Evolutionary conservation across 306 rosid species (phyloP).

Genomic region (Corylus avellana): DNA sequence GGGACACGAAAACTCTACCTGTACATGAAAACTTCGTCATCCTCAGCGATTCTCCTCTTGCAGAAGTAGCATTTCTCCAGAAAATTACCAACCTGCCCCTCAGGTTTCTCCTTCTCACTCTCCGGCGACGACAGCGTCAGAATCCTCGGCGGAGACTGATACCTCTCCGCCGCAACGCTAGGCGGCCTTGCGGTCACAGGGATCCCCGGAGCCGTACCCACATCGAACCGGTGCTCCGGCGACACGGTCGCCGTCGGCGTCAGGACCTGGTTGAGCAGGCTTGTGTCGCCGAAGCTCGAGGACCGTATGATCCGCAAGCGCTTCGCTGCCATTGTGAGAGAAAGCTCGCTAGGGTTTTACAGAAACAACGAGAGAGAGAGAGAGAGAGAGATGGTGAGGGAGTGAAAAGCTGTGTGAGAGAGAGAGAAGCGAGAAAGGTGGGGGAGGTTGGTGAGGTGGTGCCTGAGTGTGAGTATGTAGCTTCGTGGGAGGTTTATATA

Average conservation of each 20-base stretch:
- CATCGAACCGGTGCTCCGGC: not conserved
- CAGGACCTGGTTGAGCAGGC: slow-evolving; percentile 4
- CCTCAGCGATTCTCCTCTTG: slow-evolving; percentile 5
- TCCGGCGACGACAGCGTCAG: slow-evolving; percentile 21
- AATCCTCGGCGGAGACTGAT: not conserved
- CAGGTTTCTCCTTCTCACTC: not conserved
- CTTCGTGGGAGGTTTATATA: not conserved
- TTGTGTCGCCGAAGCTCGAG: not conserved
- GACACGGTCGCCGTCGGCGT: not conserved
- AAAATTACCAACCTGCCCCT: slow-evolving; percentile 8
- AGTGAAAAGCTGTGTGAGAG: not conserved
- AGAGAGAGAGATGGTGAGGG: not conserved
- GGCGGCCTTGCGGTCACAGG: not conserved
- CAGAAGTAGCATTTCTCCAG: slow-evolving; percentile 24
- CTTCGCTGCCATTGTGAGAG: not conserved
- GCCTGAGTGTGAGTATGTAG: not conserved
- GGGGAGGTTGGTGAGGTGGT: not conserved
- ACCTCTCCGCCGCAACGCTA: not conserved
- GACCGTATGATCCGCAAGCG: slow-evolving; percentile 1
- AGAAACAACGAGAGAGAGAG: not conserved
- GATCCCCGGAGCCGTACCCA: not conserved
- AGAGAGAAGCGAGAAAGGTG: not conserved
- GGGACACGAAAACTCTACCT: slow-evolving; percentile 4
- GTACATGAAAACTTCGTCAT: slow-evolving; percentile 26
- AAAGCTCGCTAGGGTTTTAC: slow-evolving; percentile 19